Percentiles rank a stretch among this genome's conserved stretches.
phyloP scores from a whole-genome alignment of 495 filamentous ascomycete species.

The Podospora sp. region DNA sequence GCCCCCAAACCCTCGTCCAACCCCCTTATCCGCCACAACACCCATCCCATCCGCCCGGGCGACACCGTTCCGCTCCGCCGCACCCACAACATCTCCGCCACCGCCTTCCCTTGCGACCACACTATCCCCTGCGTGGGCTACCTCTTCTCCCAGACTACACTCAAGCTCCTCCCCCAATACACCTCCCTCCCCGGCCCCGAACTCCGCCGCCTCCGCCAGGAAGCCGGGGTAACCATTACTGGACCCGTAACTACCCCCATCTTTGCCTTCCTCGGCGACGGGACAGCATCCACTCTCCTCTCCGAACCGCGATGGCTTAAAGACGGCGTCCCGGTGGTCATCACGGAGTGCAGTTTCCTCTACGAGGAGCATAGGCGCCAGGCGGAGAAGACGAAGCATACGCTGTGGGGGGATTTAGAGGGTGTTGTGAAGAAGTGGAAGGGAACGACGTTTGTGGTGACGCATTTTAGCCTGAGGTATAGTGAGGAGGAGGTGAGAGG shows the following conservation, averaged over 20 bases:
- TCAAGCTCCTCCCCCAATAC: conserved; percentile 34
- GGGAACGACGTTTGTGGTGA: conserved; percentile 39
- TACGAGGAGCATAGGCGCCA: conserved; percentile 36
- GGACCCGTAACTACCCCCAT: conserved; percentile 32
- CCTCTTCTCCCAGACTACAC: conserved; percentile 36
- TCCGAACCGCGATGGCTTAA: conserved; percentile 29
- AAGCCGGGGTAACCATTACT: conserved; percentile 29
- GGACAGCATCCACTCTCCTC: conserved; percentile 32
- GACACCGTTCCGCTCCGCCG: conserved; percentile 31
- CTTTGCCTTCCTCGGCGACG: conserved; percentile 45
- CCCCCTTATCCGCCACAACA: conserved; percentile 30
- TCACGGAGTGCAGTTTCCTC: conserved; percentile 45
- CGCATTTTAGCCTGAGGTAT: conserved; percentile 45
- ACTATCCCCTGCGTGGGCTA: conserved; percentile 44
- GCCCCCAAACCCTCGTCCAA: background rate
- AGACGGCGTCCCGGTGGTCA: conserved; percentile 36
- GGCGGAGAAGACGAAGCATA: conserved; percentile 42
- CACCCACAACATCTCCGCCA: conserved; percentile 30
- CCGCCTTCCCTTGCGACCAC: conserved; percentile 41
- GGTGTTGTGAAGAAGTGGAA: conserved; percentile 34
- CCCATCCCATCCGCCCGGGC: conserved; percentile 28
- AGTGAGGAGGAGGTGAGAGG: conserved; percentile 33
- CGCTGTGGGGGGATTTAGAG: conserved; percentile 41
- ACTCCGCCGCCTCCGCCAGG: conserved; percentile 28
- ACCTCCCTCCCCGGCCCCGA: conserved; percentile 21